These are phyloP conservation scores for Orbilia quercus DNA, from an alignment of 2,329 filamentous ascomycete species.

Conservation along the genomic window DNA sequence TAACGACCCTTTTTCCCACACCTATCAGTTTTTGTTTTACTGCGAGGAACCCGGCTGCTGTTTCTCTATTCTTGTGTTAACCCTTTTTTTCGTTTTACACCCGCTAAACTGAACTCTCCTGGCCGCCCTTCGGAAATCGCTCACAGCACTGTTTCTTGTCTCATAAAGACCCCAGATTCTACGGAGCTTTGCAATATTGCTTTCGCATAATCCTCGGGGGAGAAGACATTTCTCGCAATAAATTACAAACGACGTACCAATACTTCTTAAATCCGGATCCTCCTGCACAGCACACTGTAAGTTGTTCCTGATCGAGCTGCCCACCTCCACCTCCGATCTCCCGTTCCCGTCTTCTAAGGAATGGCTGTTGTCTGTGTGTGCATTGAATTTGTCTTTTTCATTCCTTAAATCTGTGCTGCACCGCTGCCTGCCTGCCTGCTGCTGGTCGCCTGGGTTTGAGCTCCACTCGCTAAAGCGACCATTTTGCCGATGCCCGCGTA, in stretches of 20 bases:
- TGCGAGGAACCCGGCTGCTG: constrained; percentile 24
- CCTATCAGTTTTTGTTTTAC: constrained; percentile 7
- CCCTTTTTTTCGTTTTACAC: constrained; percentile 4
- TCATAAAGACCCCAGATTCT: constrained; percentile 36
- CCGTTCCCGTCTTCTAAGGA: constrained; percentile 30
- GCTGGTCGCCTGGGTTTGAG: constrained; percentile 20
- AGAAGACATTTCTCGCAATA: constrained; percentile 4
- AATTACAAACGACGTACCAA: neutral
- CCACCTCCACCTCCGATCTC: constrained; percentile 51
- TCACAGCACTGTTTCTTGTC: constrained; percentile 7
- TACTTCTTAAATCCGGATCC: constrained; percentile 23
- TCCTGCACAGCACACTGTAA: constrained; percentile 25
- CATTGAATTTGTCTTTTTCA: constrained; percentile 25
- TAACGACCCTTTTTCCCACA: too few species aligned
- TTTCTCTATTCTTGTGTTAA: constrained; percentile 27
- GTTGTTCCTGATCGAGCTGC: constrained; percentile 37
- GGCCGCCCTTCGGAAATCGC: constrained; percentile 14
- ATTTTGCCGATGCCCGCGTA: constrained; percentile 44
- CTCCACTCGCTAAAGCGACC: constrained; percentile 55
- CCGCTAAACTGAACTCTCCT: constrained; percentile 31
- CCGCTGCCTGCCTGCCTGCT: constrained; percentile 8
- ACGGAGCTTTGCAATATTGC: constrained; percentile 11
- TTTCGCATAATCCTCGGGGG: constrained; percentile 18
- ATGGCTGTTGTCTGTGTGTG: constrained; percentile 15
- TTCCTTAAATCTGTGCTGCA: constrained; percentile 16